phyloP scores from a whole-genome alignment of 2,329 filamentous ascomycete genomes.

The Arthrinium phaeospermum region DNA sequence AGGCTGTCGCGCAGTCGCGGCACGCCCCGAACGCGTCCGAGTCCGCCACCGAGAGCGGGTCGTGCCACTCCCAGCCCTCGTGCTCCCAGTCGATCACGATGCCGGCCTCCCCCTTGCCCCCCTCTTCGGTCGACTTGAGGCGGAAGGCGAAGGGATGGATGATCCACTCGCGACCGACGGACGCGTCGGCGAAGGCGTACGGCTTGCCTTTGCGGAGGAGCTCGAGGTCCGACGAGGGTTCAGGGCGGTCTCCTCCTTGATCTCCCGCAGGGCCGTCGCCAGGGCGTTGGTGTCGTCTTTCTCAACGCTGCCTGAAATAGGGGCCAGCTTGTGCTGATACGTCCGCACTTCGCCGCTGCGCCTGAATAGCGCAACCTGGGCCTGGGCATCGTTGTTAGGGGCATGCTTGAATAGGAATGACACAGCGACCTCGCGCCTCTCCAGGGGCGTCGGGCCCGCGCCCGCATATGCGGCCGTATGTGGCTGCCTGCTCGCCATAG shows the following conservation, averaged over 20 bases:
- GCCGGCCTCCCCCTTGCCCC: conserved; percentile 46
- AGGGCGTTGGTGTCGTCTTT: conserved; percentile 56
- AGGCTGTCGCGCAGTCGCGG: conserved; percentile 64
- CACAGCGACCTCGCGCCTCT: conserved; percentile 51
- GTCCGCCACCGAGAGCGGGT: conserved; percentile 55
- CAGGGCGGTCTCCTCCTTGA: conserved; percentile 66
- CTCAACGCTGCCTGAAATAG: conserved; percentile 68
- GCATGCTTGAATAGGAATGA: conserved; percentile 58
- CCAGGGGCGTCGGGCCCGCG: conserved; percentile 25
- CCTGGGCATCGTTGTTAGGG: conserved; percentile 39
- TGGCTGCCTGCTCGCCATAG: neutral
- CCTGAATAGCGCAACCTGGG: conserved; percentile 65
- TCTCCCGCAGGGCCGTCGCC: conserved; percentile 65
- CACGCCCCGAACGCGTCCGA: conserved; percentile 57
- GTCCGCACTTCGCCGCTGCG: conserved; percentile 64
- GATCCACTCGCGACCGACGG: conserved; percentile 63
- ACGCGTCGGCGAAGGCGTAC: conserved; percentile 60
- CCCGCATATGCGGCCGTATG: neutral
- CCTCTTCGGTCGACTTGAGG: conserved; percentile 47
- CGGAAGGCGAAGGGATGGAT: conserved; percentile 67
- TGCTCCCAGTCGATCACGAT: conserved; percentile 69
- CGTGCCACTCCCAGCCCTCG: conserved; percentile 61
- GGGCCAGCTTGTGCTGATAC: conserved; percentile 66
- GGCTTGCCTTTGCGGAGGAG: conserved; percentile 63
- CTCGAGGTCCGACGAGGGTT: conserved; percentile 48